These are phyloP conservation scores for Sporobolomyces phaffii DNA, from an alignment of 768 basidiomycete genomes.

Conservation along the genomic window DNA sequence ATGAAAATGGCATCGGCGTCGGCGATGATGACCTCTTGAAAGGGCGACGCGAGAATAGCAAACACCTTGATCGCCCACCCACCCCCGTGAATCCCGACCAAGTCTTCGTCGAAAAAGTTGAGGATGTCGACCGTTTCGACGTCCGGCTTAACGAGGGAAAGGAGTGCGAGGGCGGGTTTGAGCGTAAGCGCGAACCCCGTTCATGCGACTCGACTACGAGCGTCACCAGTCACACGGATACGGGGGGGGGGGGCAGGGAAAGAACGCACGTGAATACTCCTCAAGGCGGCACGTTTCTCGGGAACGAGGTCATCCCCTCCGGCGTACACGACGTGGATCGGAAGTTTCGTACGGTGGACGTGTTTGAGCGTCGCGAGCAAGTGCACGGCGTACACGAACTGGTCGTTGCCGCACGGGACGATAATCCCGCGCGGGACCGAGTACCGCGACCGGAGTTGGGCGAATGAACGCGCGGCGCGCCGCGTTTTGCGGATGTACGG, in stretches of 20 bases:
- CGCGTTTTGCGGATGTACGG: slow-evolving; percentile 25
- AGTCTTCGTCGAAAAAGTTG: slow-evolving; percentile 31
- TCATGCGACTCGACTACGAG: too few relatives aligned
- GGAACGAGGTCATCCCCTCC: slow-evolving; percentile 30
- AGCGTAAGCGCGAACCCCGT: too few relatives aligned
- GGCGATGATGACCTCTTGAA: slow-evolving; percentile 32
- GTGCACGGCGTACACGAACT: slow-evolving; percentile 33
- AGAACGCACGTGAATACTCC: slow-evolving; percentile 24
- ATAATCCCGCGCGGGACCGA: slow-evolving; percentile 23
- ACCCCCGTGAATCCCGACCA: slow-evolving; percentile 33
- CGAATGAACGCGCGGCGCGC: slow-evolving; percentile 7
- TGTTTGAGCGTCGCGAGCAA: slow-evolving; percentile 37
- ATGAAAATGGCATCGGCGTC: slow-evolving; percentile 36
- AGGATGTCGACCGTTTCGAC: slow-evolving; percentile 34
- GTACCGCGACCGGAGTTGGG: not conserved
- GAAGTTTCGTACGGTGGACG: slow-evolving; percentile 33
- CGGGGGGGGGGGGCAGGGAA: too few relatives aligned
- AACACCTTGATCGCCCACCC: slow-evolving; percentile 40
- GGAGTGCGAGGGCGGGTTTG: too few relatives aligned
- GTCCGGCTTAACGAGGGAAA: too few relatives aligned
- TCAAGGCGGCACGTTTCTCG: slow-evolving; percentile 29
- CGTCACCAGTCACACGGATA: too few relatives aligned
- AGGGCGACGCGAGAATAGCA: slow-evolving; percentile 32
- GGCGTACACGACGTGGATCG: slow-evolving; percentile 37
- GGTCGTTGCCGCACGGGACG: slow-evolving; percentile 33